Evolutionary conservation across 371 early-diverging fungal genomes (phyloP), one percentile per base, ranked within the genome.

Genomic region (Gilbertella persicaria): DNA sequence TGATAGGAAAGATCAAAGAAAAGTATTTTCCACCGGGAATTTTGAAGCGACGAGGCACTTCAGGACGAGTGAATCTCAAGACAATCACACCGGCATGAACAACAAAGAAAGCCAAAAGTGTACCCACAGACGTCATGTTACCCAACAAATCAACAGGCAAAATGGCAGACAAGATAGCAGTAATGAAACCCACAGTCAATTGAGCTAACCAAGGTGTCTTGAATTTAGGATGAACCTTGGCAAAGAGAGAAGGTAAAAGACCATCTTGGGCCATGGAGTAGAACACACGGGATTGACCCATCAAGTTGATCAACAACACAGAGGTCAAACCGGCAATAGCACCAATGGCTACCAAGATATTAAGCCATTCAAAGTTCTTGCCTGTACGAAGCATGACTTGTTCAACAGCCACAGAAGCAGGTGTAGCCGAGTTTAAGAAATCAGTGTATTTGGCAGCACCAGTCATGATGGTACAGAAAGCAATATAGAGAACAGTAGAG

Each of bases 231-330:
- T 87, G 82, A n/a, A 92, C 64, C 24, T 79, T 80, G 40, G 85
- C 78, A 56, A 94, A 88, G 19, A 79, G 48, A 6, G 72, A 48
- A 4, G 94, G 94, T 12, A 94, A 71, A 24, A 94, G 69, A 8
- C 94, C 94, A 69, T 94, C 94, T 39, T 78, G 64, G 19, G 94
- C 90, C 94, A 96, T 94, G 23, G 90, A 70, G 49, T 85, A 87
- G 52, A 94, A 89, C 33, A 96, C 91, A 50, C 95, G 91, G 2
- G 96, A 87, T 70, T 95, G 94, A 17, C 82, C 91, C 58, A 94
- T 75, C 58, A 94, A 58, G 28, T 75, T 58, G 21, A 88, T 78
- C 2, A 95, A 71, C 33, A 94, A 82, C 0, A 93, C 93, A 9
- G 93, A 90, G 0, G 81, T 80, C 13, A 95, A 78, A 19, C 94